Conservation (phyloP, 2,329 filamentous ascomycete species). For the Curvularia sp. region DNA sequence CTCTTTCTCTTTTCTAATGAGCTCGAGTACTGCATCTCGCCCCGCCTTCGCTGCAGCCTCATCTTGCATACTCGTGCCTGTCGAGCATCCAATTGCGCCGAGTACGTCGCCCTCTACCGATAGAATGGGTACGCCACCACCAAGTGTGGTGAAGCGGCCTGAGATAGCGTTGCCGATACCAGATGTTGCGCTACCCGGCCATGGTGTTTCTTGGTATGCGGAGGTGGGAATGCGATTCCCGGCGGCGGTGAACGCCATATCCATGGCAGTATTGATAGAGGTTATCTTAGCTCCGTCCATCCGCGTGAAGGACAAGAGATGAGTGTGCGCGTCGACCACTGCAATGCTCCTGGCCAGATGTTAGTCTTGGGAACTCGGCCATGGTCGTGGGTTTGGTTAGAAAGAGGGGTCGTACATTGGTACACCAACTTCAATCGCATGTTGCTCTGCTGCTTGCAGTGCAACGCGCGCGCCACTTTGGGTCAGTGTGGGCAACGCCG, state of each 20-base stretch:
- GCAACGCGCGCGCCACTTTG: slow-evolving; percentile 40
- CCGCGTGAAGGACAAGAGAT: slow-evolving; percentile 55
- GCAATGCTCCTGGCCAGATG: slow-evolving; percentile 54
- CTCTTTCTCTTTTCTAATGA: slow-evolving; percentile 28
- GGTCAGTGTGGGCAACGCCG: slow-evolving; percentile 38
- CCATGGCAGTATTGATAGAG: slow-evolving; percentile 67
- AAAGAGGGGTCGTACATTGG: slow-evolving; percentile 40
- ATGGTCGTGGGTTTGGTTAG: neutral
- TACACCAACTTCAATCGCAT: slow-evolving; percentile 37
- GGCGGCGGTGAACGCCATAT: slow-evolving; percentile 64
- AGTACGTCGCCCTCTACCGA: slow-evolving; percentile 56
- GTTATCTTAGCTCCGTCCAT: slow-evolving; percentile 57
- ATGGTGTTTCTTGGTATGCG: slow-evolving; percentile 58
- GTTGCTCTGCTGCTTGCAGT: slow-evolving; percentile 37
- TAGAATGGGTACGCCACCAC: slow-evolving; percentile 59
- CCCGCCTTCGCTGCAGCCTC: slow-evolving; percentile 59
- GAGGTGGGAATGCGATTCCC: slow-evolving; percentile 60
- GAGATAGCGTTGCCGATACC: slow-evolving; percentile 58
- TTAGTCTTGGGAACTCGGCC: slow-evolving; percentile 2
- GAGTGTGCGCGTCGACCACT: slow-evolving; percentile 52
- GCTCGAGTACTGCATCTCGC: slow-evolving; percentile 55
- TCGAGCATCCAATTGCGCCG: slow-evolving; percentile 61
- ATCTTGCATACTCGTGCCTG: slow-evolving; percentile 62
- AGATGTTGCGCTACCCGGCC: slow-evolving; percentile 58
- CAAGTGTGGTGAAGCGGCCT: slow-evolving; percentile 60